A percentile compares a stretch with the other conserved stretches of the same genome.
Evolutionary conservation across 441 rosid species (phyloP).

Genomic region (Gossypium aridum): DNA sequence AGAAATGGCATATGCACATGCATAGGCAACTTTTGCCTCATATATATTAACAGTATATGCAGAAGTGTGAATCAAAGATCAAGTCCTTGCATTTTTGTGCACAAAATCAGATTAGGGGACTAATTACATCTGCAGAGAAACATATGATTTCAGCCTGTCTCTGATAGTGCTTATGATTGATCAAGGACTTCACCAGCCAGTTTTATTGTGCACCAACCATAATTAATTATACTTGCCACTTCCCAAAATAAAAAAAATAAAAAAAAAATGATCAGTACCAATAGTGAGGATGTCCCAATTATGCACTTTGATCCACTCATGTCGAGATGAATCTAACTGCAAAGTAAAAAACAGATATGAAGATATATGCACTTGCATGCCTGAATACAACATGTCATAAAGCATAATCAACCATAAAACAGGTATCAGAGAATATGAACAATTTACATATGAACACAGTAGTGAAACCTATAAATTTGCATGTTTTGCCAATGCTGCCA

Average conservation of each 20-base stretch:
- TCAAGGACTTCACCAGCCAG: neutral
- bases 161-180: neutral
- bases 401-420: neutral
- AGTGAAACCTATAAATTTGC: neutral
- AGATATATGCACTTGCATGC: neutral
- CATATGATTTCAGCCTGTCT: neutral
- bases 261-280: slow-evolving; percentile 28
- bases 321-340: slow-evolving; percentile 52
- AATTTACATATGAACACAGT: neutral
- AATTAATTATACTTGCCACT: neutral
- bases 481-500: neutral
- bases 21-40: neutral
- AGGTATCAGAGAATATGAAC: neutral
- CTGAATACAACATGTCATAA: neutral
- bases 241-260: neutral
- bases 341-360: slow-evolving; percentile 18
- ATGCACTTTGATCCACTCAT: slow-evolving; percentile 61
- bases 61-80: neutral
- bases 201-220: neutral
- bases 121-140: neutral
- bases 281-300: slow-evolving; percentile 49
- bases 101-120: neutral
- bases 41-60: neutral
- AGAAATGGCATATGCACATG: neutral
- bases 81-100: neutral